These are phyloP conservation scores for Geranomyces michiganensis DNA, from an alignment of 192 early-diverging fungal genomes.

Conservation along the genomic window DNA sequence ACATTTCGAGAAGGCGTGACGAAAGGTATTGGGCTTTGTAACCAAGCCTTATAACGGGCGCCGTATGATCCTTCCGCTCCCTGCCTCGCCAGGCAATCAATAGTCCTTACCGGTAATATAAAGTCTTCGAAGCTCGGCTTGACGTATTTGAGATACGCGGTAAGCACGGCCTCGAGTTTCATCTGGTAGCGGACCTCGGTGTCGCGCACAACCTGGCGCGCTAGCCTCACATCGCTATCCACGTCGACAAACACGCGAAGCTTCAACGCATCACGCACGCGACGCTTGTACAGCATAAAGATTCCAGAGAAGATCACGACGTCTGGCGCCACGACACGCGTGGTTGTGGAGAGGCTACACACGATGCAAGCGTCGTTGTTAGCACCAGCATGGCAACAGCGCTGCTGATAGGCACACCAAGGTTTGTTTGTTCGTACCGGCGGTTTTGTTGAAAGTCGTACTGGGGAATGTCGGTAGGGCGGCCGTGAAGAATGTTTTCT, in stretches of 20 bases:
- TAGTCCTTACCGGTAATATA: conserved; percentile 65
- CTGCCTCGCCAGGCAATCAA: background rate
- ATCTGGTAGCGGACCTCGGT: conserved; percentile 41
- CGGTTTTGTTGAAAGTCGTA: conserved; percentile 62
- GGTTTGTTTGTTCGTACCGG: conserved; percentile 37
- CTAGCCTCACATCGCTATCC: conserved; percentile 77
- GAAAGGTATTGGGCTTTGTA: background rate
- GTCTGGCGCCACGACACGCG: conserved; percentile 47
- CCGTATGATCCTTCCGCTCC: too few relatives aligned
- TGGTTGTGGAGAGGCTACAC: conserved; percentile 2
- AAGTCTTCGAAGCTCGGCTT: conserved; percentile 92
- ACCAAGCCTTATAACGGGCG: too few relatives aligned
- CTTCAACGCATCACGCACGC: conserved; percentile 68
- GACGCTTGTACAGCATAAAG: conserved; percentile 70
- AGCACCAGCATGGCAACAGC: too few relatives aligned
- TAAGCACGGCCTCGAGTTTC: conserved; percentile 61
- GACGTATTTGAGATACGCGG: conserved; percentile 71
- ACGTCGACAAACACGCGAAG: conserved; percentile 83
- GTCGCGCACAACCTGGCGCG: conserved; percentile 47
- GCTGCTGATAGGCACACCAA: too few relatives aligned
- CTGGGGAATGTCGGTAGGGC: conserved; percentile 56
- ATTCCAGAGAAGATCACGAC: conserved; percentile 82
- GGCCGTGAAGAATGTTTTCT: conserved; percentile 51
- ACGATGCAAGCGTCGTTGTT: background rate
- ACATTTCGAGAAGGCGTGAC: background rate